Percentiles rank a stretch among this genome's conserved stretches.
Conservation (phyloP, 768 basidiomycete genomes). For the Psilocybe cyanescens region DNA sequence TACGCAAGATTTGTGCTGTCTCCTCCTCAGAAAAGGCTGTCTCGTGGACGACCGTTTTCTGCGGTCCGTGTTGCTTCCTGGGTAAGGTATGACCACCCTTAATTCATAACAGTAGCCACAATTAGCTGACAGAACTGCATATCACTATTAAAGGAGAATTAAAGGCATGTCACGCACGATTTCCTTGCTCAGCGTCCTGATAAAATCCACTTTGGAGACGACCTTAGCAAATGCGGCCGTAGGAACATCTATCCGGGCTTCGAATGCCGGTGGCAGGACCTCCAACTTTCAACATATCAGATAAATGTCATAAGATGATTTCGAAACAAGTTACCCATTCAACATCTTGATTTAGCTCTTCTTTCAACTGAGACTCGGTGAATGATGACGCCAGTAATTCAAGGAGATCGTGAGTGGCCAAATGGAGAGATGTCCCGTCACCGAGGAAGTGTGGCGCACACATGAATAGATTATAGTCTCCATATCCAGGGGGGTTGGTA, state of each 20-base stretch:
- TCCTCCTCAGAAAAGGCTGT: conserved; percentile 28
- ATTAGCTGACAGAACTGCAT: background rate
- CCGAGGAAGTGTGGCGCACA: conserved; percentile 12
- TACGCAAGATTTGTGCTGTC: conserved; percentile 51
- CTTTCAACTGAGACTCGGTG: background rate
- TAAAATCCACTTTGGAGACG: conserved; percentile 52
- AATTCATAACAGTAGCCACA: background rate
- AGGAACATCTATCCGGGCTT: conserved; percentile 27
- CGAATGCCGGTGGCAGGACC: conserved; percentile 28
- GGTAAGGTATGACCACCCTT: conserved; percentile 63
- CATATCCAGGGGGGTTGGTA: background rate
- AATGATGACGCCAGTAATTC: background rate
- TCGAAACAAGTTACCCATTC: conserved; percentile 3
- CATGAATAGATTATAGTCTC: background rate
- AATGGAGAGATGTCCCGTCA: conserved; percentile 8
- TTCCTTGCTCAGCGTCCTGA: conserved; percentile 45
- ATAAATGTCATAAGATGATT: background rate
- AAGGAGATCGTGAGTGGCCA: conserved; percentile 3
- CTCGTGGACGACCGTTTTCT: conserved; percentile 37
- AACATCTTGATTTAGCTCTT: background rate
- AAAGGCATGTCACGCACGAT: conserved; percentile 36
- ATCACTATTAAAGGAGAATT: background rate
- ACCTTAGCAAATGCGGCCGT: conserved; percentile 29
- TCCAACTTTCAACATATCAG: background rate
- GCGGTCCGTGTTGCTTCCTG: conserved; percentile 38